phyloP scores from a whole-genome alignment of 1,284 basidiomycete species.

The Sphaerobolus stellatus region DNA sequence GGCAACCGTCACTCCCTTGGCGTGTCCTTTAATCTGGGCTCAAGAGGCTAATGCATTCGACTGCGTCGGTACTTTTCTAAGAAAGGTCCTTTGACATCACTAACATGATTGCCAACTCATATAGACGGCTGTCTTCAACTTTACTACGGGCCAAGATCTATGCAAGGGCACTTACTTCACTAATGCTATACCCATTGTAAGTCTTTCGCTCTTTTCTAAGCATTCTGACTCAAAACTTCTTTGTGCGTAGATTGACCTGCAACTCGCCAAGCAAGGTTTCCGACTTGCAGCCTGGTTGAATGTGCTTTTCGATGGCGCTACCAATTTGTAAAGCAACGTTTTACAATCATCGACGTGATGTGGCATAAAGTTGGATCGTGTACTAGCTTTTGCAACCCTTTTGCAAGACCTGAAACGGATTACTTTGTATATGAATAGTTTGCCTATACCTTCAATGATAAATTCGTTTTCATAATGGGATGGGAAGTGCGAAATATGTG shows the following conservation, averaged over 20 bases:
- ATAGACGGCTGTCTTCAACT: constrained; percentile 50
- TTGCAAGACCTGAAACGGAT: too few relatives aligned
- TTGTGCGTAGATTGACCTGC: constrained; percentile 45
- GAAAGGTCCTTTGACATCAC: not conserved
- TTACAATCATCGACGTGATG: too few relatives aligned
- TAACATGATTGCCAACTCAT: not conserved
- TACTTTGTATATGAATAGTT: too few relatives aligned
- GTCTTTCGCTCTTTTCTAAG: too few relatives aligned
- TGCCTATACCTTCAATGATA: too few relatives aligned
- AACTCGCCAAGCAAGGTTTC: constrained; percentile 56
- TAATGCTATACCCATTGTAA: constrained; percentile 46
- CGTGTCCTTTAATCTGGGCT: constrained; percentile 53
- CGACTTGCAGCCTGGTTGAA: constrained; percentile 57
- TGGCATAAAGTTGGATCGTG: too few relatives aligned
- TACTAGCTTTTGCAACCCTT: too few relatives aligned
- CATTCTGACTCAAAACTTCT: not conserved
- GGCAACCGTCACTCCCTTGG: constrained; percentile 38
- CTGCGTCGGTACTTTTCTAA: constrained; percentile 40
- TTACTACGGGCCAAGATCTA: constrained; percentile 43
- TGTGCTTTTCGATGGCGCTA: constrained; percentile 42
- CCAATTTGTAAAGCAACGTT: constrained; percentile 15
- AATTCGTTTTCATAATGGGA: too few relatives aligned
- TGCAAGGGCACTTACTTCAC: constrained; percentile 50
- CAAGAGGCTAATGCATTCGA: constrained; percentile 49
- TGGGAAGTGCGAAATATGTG: too few relatives aligned